Conservation (phyloP, 495 filamentous ascomycete genomes). For the Cetradonia linearis region DNA sequence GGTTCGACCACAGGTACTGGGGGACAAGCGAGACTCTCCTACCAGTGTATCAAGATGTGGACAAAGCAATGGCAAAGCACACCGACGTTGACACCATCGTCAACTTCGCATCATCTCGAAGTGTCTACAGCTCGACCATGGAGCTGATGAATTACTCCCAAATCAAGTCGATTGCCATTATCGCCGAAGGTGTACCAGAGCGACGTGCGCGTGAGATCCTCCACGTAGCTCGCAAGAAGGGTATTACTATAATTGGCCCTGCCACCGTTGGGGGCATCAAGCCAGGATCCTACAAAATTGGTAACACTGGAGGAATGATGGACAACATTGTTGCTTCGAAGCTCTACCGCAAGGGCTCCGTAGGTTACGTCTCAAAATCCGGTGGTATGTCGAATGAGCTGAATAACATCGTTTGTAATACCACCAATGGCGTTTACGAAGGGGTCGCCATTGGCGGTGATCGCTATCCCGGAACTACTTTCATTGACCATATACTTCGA, state of each 20-base stretch:
- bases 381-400: constrained; percentile 99
- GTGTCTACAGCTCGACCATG: constrained; percentile 95
- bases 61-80: constrained; percentile 95
- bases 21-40: constrained; percentile 98
- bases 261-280: constrained; percentile 99
- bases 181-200: constrained; percentile 98
- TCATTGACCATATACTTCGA: constrained; percentile 94
- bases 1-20: constrained; percentile 60
- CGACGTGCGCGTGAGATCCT: constrained; percentile 96
- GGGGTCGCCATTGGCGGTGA: constrained; percentile 99
- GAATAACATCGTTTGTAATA: constrained; percentile 97
- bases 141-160: constrained; percentile 96
- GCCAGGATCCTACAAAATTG: constrained; percentile 97
- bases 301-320: constrained; percentile 99
- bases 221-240: constrained; percentile 91
- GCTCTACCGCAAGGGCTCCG: constrained; percentile 97
- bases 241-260: constrained; percentile 96
- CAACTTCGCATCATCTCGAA: constrained; percentile 98
- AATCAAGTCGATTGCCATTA: constrained; percentile 96
- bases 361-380: constrained; percentile 99
- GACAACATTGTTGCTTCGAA: constrained; percentile 99
- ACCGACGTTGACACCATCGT: constrained; percentile 93
- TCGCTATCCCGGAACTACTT: constrained; percentile 95
- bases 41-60: constrained; percentile 90
- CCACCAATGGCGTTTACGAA: constrained; percentile 95